Evolutionary conservation across 352 stramenopile species (phyloP).

Genomic region (Globisporangium nodosum): DNA sequence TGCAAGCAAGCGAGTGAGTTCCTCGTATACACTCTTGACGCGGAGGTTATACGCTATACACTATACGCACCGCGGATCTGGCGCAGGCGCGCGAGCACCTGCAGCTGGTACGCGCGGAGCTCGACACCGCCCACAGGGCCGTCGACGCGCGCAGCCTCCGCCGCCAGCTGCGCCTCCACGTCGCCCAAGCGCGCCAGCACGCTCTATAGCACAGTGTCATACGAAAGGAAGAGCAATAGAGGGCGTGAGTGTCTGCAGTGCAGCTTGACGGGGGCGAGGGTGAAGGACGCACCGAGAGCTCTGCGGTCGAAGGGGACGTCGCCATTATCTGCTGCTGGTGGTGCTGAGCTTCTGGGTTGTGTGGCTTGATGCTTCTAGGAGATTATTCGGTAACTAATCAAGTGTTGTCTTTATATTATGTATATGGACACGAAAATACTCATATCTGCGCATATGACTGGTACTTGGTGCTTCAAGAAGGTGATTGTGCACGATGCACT

Average conservation of each 20-base stretch:
- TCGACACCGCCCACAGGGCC: constrained; percentile 55
- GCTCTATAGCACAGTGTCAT: constrained; percentile 18
- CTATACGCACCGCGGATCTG: constrained; percentile 35
- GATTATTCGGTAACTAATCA: no score
- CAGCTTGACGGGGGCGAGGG: background rate
- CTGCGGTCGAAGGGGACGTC: background rate
- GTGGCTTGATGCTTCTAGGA: background rate
- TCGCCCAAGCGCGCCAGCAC: constrained; percentile 41
- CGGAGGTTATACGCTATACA: no score
- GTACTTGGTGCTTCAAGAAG: no score
- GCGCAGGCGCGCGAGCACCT: constrained; percentile 56
- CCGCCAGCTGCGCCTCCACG: constrained; percentile 39
- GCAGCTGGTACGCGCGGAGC: constrained; percentile 61
- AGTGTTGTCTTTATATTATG: no score
- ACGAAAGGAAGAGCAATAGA: background rate
- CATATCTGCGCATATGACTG: no score
- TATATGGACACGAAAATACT: no score
- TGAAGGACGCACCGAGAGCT: background rate
- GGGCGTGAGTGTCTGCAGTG: background rate
- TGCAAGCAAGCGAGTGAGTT: constrained; percentile 9
- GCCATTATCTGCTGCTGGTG: no score
- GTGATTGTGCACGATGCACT: no score
- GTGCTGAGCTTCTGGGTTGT: no score
- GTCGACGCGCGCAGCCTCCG: constrained; percentile 30
- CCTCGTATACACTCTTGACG: no score